Evolutionary conservation across 257 asterid genomes (phyloP).

Genomic region (Nicotiana benthamiana): DNA sequence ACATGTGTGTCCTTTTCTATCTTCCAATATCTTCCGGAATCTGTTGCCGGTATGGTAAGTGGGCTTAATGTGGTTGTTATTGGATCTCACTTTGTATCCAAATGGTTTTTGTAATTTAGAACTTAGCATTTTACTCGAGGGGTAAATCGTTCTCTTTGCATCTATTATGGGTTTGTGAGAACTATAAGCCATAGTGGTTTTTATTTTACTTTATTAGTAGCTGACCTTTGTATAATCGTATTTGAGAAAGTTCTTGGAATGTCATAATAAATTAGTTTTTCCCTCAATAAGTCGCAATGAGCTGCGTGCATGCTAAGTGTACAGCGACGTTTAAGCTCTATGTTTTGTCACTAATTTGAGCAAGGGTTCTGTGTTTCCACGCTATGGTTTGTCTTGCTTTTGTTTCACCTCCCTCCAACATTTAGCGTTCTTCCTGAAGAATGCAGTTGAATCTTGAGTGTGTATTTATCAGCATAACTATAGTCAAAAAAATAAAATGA

Average conservation of each 20-base stretch:
- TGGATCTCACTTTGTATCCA: background rate
- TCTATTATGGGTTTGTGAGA: background rate
- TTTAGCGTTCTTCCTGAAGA: background rate
- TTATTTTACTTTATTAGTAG: background rate
- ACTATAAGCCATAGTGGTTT: background rate
- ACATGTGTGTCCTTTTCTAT: background rate
- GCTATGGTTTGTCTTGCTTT: background rate
- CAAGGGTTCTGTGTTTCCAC: background rate
- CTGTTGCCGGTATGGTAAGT: background rate
- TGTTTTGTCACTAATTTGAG: background rate
- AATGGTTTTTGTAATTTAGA: background rate
- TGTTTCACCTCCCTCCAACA: slow-evolving; percentile 1
- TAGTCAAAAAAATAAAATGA: background rate
- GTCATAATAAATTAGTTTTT: background rate
- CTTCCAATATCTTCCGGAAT: background rate
- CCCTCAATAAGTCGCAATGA: background rate
- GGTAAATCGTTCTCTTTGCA: background rate
- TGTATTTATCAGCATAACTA: background rate
- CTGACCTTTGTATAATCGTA: background rate
- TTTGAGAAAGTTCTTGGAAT: background rate
- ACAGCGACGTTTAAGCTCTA: background rate
- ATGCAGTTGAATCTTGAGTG: background rate
- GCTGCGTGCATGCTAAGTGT: background rate
- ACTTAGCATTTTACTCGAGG: background rate
- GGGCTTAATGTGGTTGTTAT: background rate